Evolutionary conservation across 108 stramenopile species (phyloP), one percentile per base, ranked within the genome.

Genomic region (Nitzschia sp.): DNA sequence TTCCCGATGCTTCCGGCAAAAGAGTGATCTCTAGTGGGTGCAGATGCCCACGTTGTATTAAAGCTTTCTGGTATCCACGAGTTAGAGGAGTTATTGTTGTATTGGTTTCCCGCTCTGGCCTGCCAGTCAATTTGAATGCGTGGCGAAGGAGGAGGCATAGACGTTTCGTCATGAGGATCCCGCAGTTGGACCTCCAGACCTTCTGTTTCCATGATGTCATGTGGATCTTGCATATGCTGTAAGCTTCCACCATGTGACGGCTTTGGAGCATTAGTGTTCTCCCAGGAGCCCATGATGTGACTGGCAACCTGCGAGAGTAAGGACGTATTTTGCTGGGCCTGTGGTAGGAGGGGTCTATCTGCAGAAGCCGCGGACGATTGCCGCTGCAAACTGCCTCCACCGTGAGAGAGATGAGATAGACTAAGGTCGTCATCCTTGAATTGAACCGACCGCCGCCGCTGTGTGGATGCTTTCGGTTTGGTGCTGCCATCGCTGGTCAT

Each of bases 271-370:
- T 58, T 33, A 11, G 17, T 30, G 16, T 60, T n/a, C 13, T 66
- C 66, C 66, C 66, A 66, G 27, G 63, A 63, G 1, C 66, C 66
- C 9, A 66, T 34, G 35, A 80, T 68, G 26, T 72, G 74, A 50
- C 30, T 34, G 5, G 75, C 80, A 9, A 80, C 69, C 53, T 74
- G 73, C 19, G 68, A 58, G 32, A 80, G 30, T 0, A 80, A 50
- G 6, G 80, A 75, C 19, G 73, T 30, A 55, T 72, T 61, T 25
- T 46, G 63, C 48, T 64, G 48, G 9, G 61, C 60, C 32, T 72
- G 48, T 19, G 56, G 58, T 31, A 48, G 56, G n/a, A 33, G 41
- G 5, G 64, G 50, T 50, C 64, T 22, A 3, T 57, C 57, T 34
- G 69, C 32, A 15, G 69, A 36, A 25, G 48, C 29, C 34, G 59